Conservation (phyloP, 495 filamentous ascomycete species). For the Neurospora sp. region DNA sequence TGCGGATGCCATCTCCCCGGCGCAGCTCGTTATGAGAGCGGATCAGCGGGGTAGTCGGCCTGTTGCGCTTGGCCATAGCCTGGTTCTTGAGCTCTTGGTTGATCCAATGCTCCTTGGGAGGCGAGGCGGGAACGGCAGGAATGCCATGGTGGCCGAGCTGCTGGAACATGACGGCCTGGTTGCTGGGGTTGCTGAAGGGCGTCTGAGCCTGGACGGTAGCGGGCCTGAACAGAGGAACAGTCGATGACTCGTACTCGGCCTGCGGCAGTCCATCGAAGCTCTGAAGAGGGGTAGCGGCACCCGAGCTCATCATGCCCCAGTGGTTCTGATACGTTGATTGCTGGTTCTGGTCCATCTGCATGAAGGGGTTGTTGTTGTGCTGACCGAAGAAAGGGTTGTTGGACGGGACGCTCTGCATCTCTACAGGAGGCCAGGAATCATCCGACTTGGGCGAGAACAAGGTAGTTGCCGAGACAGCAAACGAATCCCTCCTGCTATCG, state of each 20-base stretch:
- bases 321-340: conserved; percentile 37
- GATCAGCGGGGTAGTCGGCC: conserved; percentile 59
- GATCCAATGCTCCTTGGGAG: conserved; percentile 46
- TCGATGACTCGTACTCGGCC: conserved; percentile 47
- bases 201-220: conserved; percentile 38
- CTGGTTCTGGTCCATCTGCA: conserved; percentile 48
- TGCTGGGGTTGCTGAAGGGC: conserved; percentile 40
- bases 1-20: conserved; percentile 87
- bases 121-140: conserved; percentile 39
- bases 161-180: conserved; percentile 42
- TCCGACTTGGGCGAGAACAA: conserved; percentile 67
- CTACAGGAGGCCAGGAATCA: conserved; percentile 51
- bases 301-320: conserved; percentile 53
- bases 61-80: conserved; percentile 60
- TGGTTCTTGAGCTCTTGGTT: conserved; percentile 44
- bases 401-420: conserved; percentile 46
- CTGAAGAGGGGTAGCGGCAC: conserved; percentile 37
- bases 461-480: conserved; percentile 49
- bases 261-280: conserved; percentile 53
- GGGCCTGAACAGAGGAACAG: conserved; percentile 37
- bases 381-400: conserved; percentile 55
- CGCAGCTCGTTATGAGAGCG: conserved; percentile 71
- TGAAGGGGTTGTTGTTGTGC: conserved; percentile 46
- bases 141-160: conserved; percentile 29
- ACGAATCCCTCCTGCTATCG: conserved; percentile 59